Conservation (phyloP, 2,329 filamentous ascomycete genomes). For the Exophiala bonariae region DNA sequence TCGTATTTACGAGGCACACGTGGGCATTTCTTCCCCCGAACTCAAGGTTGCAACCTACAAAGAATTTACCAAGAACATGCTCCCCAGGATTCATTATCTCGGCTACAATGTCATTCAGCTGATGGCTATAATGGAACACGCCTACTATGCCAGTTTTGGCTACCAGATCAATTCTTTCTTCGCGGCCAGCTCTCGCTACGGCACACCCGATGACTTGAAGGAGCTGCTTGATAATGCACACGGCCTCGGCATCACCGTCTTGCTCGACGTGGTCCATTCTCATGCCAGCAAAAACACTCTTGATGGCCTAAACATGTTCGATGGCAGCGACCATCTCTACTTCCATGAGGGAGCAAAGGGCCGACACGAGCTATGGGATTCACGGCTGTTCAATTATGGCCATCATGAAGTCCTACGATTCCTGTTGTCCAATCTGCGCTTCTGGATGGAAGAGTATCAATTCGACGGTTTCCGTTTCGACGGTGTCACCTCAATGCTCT, state of each 20-base stretch:
- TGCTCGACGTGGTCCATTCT: slow-evolving; percentile 95
- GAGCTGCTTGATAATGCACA: slow-evolving; percentile 96
- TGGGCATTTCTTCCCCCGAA: slow-evolving; percentile 93
- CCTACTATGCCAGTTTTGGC: slow-evolving; percentile 98
- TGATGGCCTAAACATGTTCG: slow-evolving; percentile 93
- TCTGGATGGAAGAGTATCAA: slow-evolving; percentile 98
- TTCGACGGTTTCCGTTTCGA: slow-evolving; percentile 99
- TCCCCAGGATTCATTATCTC: slow-evolving; percentile 83
- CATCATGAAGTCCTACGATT: slow-evolving; percentile 94
- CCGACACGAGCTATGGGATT: slow-evolving; percentile 92
- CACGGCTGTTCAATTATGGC: slow-evolving; percentile 95
- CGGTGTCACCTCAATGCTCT: slow-evolving; percentile 98
- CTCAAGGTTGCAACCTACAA: slow-evolving; percentile 90
- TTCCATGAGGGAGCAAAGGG: slow-evolving; percentile 88
- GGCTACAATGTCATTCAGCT: slow-evolving; percentile 98
- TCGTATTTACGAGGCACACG: slow-evolving; percentile 98
- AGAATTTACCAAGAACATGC: slow-evolving; percentile 90
- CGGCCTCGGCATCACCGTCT: slow-evolving; percentile 81
- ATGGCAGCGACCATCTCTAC: slow-evolving; percentile 91
- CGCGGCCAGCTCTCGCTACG: slow-evolving; percentile 92
- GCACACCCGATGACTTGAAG: slow-evolving; percentile 89
- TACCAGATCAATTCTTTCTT: slow-evolving; percentile 99
- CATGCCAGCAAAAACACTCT: slow-evolving; percentile 97
- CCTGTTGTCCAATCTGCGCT: slow-evolving; percentile 88
- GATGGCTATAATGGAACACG: slow-evolving; percentile 99